Percentiles rank a stretch among this genome's conserved stretches.
These are phyloP conservation scores for Juglanconis juglandina DNA, from an alignment of 2,329 filamentous ascomycete genomes.

Conservation along the genomic window DNA sequence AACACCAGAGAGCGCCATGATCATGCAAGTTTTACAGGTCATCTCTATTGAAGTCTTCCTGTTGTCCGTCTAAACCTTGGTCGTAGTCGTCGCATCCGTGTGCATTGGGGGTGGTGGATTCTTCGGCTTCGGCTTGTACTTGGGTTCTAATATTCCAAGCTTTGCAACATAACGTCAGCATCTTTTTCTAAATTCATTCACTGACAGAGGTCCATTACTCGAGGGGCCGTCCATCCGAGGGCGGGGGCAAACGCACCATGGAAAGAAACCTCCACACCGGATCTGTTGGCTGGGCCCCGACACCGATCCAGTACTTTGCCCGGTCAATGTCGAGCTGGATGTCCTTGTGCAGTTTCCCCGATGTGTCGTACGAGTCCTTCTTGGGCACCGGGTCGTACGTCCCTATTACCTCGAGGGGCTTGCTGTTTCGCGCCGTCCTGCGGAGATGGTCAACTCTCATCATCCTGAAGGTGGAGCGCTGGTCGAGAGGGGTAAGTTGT, in stretches of 20 bases:
- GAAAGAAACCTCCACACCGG: conserved; percentile 81
- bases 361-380: conserved; percentile 55
- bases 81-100: conserved; percentile 5
- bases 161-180: conserved; percentile 15
- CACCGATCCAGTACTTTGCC: conserved; percentile 93
- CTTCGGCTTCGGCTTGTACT: conserved; percentile 30
- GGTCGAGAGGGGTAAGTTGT: conserved; percentile 28
- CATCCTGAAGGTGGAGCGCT: not conserved
- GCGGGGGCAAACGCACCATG: conserved; percentile 56
- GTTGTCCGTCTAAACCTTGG: conserved; percentile 5
- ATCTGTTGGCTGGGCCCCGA: conserved; percentile 91
- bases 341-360: conserved; percentile 80
- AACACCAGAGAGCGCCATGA: not conserved
- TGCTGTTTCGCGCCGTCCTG: conserved; percentile 81
- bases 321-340: conserved; percentile 79
- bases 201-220: not conserved
- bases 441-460: not conserved
- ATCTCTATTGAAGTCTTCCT: not conserved
- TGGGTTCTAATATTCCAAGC: conserved; percentile 38
- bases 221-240: not conserved
- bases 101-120: conserved; percentile 2
- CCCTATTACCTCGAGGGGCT: conserved; percentile 88
- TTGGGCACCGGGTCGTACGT: conserved; percentile 70
- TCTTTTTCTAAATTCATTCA: not conserved
- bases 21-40: not conserved